These are phyloP conservation scores for Begonia loranthoides DNA, from an alignment of 306 rosid genomes.

Conservation along the genomic window DNA sequence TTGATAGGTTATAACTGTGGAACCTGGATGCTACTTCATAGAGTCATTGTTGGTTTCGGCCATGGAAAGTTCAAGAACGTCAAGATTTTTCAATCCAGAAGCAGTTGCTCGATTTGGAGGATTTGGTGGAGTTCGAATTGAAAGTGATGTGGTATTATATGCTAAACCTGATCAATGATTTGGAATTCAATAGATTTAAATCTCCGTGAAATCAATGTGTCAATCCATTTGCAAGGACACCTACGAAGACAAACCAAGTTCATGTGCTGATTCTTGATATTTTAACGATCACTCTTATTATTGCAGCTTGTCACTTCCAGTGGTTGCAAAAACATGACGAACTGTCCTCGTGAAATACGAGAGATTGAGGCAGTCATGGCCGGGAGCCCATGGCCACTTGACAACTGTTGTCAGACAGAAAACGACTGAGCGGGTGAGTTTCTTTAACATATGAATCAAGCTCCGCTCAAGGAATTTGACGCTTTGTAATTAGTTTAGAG, in stretches of 20 bases:
- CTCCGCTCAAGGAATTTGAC: too few species aligned
- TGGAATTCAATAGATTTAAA: too few species aligned
- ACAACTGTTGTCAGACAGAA: background rate
- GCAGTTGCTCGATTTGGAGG: conserved; percentile 35
- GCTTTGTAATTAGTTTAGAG: too few species aligned
- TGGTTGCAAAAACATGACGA: conserved; percentile 76
- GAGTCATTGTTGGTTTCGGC: conserved; percentile 71
- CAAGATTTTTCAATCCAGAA: conserved; percentile 56
- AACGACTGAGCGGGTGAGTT: too few species aligned
- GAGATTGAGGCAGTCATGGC: conserved; percentile 91
- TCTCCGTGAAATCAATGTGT: too few species aligned
- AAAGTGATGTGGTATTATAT: conserved; percentile 68
- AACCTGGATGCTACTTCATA: conserved; percentile 94
- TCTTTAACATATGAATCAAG: too few species aligned
- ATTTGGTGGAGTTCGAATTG: conserved; percentile 84
- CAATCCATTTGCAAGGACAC: background rate
- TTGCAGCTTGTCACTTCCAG: conserved; percentile 48
- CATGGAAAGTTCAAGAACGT: conserved; percentile 38
- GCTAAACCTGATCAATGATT: conserved; percentile 8
- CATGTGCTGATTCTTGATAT: background rate
- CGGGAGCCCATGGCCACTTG: conserved; percentile 62
- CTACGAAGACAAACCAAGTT: background rate
- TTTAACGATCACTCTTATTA: conserved; percentile 1
- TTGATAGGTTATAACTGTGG: conserved; percentile 79
- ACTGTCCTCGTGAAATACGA: conserved; percentile 47